A percentile compares a stretch with the other conserved stretches of the same genome.
These are phyloP conservation scores for Casuarina glauca DNA, from an alignment of 306 rosid genomes.

Conservation along the genomic window DNA sequence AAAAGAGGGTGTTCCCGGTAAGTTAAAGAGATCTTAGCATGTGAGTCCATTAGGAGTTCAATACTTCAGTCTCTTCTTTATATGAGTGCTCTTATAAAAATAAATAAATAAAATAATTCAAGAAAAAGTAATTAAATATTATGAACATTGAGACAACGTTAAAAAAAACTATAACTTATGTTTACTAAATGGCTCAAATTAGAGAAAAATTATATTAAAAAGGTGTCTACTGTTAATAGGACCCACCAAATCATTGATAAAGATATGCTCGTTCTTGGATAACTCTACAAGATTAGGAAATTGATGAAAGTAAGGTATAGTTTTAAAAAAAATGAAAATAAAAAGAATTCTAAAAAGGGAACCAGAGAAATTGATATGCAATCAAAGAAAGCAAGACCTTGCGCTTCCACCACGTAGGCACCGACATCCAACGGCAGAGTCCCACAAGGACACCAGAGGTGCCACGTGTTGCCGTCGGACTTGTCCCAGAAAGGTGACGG, in stretches of 20 bases:
- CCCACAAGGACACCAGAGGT: background rate
- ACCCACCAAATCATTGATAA: background rate
- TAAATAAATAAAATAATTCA: too few species aligned
- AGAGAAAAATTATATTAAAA: background rate
- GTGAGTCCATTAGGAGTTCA: too few species aligned
- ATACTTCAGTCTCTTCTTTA: too few species aligned
- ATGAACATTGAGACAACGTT: too few species aligned
- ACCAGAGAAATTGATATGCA: background rate
- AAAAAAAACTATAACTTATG: too few species aligned
- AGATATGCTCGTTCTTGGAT: background rate
- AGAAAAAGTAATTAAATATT: too few species aligned
- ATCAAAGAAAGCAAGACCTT: slow-evolving; percentile 1
- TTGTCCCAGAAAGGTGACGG: slow-evolving; percentile 23
- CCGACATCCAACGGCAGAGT: background rate
- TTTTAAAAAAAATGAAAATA: too few species aligned
- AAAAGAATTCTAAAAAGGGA: background rate
- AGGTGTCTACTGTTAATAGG: too few species aligned
- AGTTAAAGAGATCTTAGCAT: too few species aligned
- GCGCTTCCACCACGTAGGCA: slow-evolving; percentile 17
- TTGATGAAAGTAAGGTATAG: too few species aligned
- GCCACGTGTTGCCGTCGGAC: slow-evolving; percentile 23
- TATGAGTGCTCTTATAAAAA: too few species aligned
- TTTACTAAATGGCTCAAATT: background rate
- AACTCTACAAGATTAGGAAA: background rate
- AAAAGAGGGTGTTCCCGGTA: too few species aligned